phyloP scores from a whole-genome alignment of 2,329 filamentous ascomycete species.

The Phialemoniopsis sp. region DNA sequence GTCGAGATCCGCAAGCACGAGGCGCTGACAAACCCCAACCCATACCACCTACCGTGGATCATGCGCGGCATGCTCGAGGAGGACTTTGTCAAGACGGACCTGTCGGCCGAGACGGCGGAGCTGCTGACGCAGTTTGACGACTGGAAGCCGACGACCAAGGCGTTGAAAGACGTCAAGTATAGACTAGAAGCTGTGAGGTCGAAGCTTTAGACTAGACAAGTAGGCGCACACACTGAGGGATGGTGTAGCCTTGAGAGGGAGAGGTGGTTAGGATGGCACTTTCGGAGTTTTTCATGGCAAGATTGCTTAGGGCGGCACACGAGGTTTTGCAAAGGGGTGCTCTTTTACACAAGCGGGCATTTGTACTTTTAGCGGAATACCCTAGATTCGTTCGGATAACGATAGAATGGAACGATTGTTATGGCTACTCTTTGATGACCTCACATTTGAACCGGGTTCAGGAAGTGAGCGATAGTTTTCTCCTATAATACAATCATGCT shows the following conservation, averaged over 20 bases:
- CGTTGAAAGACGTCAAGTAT: conserved; percentile 93
- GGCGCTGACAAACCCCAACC: conserved; percentile 59
- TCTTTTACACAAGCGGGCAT: too few species aligned
- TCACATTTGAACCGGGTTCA: too few species aligned
- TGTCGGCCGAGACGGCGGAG: conserved; percentile 71
- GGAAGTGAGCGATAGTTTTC: too few species aligned
- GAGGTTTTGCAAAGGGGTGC: too few species aligned
- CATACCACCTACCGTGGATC: conserved; percentile 90
- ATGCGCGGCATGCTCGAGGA: conserved; percentile 93
- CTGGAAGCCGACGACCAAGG: conserved; percentile 88
- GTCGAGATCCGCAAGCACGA: conserved; percentile 50
- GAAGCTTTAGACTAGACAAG: conserved; percentile 51
- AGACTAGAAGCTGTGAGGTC: conserved; percentile 86
- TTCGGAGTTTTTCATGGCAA: too few species aligned
- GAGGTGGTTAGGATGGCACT: too few species aligned
- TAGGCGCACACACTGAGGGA: neutral
- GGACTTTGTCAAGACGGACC: conserved; percentile 78
- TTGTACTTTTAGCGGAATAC: too few species aligned
- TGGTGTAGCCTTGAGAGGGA: neutral
- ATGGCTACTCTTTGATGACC: too few species aligned
- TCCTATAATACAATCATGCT: too few species aligned
- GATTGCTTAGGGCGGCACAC: too few species aligned
- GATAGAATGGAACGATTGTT: too few species aligned
- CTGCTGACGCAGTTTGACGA: conserved; percentile 86
- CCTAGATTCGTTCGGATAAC: too few species aligned